Base-by-base conservation (phyloP, 805 yeast species). In the Ogataea ganodermae region DNA sequence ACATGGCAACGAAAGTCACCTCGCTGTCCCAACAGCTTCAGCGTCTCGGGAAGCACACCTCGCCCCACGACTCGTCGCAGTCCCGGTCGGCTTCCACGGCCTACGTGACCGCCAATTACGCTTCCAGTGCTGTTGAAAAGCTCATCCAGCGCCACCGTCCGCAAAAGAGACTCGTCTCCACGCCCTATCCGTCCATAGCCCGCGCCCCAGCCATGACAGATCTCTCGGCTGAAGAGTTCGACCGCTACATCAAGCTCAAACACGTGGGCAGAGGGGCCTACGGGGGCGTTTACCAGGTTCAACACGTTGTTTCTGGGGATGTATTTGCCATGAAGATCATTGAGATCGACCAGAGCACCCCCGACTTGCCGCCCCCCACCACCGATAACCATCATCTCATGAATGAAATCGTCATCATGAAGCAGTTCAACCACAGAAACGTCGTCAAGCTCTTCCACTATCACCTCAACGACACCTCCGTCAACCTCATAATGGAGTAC, bases 231-330 rank as follows among this genome's bases (percentile, higher is more conserved):
- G 48, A 49, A 6, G 53, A 51, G 46, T 56, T 56, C 33, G 38
- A 74, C 36, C 74, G 74, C 45, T 81, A 78, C 58, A 71, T 71
- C 23, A 71, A 83, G 56, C 72, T 75, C 40, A 85, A 81, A 40
- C 76, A 84, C 30, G 72, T 94, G 2, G 99, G 98, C 2, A 79
- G 79, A 50, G 99, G 99, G 1, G 97, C 97, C 0, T 90, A 82
- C 63, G 98, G 97, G 1, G 79, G 80, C 32, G 97, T 92, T 3
- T 90, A 84, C 65, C 76, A 62, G 32, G 60, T 55, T 10, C 36
- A 31, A 17, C 50, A 59, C 23, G 13, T 26, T 1, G 40, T 42
- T 1, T 37, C 55, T 0, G 47, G 49, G 1, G 48, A 48, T 8
- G 23, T 51, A 3, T 61, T 35, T 46, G 68, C 68, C 20, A 52